phyloP scores from a whole-genome alignment of 257 asterid genomes.

The Pogostemon cablin region DNA sequence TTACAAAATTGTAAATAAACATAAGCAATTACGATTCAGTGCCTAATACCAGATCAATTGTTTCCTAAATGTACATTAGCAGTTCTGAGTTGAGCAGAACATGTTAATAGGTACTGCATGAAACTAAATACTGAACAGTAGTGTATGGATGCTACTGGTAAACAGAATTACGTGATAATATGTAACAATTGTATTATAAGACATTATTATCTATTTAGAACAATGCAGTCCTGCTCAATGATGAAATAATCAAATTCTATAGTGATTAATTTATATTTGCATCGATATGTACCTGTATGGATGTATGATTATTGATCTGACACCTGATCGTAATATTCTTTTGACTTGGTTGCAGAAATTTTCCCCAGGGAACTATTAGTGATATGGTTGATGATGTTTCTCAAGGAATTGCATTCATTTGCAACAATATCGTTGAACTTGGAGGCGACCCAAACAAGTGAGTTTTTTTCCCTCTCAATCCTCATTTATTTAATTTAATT shows the following conservation, averaged over 20 bases:
- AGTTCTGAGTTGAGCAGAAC: constrained; percentile 13
- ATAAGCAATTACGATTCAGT: constrained; percentile 2
- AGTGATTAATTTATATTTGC: background rate
- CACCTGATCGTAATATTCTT: constrained; percentile 26
- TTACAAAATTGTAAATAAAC: constrained; percentile 1
- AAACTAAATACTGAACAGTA: background rate
- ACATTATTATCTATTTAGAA: background rate
- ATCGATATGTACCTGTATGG: background rate
- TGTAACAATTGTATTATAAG: background rate
- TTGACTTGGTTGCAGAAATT: constrained; percentile 65
- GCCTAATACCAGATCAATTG: constrained; percentile 24
- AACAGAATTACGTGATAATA: background rate
- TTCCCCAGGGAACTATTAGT: constrained; percentile 98
- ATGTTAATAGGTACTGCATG: background rate
- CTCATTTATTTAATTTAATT: background rate
- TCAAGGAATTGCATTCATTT: constrained; percentile 77
- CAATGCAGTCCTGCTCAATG: constrained; percentile 20
- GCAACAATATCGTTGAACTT: constrained; percentile 60
- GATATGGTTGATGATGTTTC: constrained; percentile 88
- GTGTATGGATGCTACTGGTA: constrained; percentile 20
- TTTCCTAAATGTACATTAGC: background rate
- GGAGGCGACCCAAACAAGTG: constrained; percentile 97
- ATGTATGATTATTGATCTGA: constrained; percentile 22
- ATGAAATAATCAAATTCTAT: background rate
- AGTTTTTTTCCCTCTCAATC: constrained; percentile 8